Conservation (phyloP, 108 stramenopile species). For the Cylindrotheca fusiformis region DNA sequence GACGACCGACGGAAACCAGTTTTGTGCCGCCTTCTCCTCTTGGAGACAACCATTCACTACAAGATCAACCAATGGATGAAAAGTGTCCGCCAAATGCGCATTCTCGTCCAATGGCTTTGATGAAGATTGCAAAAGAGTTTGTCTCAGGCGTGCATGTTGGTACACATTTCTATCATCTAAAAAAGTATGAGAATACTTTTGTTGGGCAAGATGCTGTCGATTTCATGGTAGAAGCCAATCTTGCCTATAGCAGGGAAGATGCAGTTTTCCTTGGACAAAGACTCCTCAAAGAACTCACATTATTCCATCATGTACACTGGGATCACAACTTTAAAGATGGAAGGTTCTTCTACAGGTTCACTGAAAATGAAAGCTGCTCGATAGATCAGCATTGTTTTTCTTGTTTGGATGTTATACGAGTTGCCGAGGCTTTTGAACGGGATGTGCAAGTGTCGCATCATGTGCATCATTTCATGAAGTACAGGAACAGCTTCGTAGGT, state of each 20-base stretch:
- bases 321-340: constrained; percentile 6
- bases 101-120: neutral
- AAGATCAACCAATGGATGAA: neutral
- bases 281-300: constrained; percentile 3
- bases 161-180: neutral
- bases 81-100: neutral
- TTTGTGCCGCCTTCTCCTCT: neutral
- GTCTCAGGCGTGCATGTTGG: neutral
- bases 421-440: constrained; percentile 11
- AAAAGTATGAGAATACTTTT: constrained; percentile 4
- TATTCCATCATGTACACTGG: constrained; percentile 4
- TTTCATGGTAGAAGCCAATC: neutral
- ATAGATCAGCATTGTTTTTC: neutral
- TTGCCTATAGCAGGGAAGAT: constrained; percentile 2
- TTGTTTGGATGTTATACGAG: neutral
- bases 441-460: constrained; percentile 2
- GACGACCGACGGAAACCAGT: neutral
- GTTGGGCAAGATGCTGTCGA: constrained; percentile 9
- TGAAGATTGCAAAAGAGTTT: neutral
- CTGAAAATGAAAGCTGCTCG: neutral
- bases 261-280: neutral
- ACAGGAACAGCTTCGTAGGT: constrained; percentile 44
- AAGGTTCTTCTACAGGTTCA: constrained; percentile 1
- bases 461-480: constrained; percentile 14
- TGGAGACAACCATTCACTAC: neutral